phyloP scores from a whole-genome alignment of 805 yeast genomes.

The Wickerhamiella nectarea region DNA sequence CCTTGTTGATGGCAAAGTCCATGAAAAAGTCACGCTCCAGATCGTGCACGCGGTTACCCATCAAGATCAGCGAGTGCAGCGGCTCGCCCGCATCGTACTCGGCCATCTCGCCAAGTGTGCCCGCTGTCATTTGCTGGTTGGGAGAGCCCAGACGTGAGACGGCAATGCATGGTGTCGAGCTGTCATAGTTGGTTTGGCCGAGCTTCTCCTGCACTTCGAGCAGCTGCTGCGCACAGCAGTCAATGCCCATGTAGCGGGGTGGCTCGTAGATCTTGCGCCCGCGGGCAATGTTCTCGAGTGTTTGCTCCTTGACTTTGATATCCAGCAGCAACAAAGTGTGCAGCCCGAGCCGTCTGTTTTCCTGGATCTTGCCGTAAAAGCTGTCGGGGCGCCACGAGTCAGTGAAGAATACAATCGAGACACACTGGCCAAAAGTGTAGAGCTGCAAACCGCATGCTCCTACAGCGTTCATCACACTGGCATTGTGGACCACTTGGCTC shows the following conservation, averaged over 20 bases:
- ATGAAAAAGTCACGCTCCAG: constrained; percentile 74
- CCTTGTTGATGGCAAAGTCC: constrained; percentile 56
- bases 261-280: constrained; percentile 91
- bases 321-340: constrained; percentile 83
- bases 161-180: constrained; percentile 85
- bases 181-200: constrained; percentile 64
- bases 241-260: constrained; percentile 88
- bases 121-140: constrained; percentile 69
- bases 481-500: constrained; percentile 81
- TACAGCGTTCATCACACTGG: constrained; percentile 95
- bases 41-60: constrained; percentile 89
- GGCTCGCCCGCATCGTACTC: constrained; percentile 90
- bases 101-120: constrained; percentile 60
- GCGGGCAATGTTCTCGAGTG: constrained; percentile 83
- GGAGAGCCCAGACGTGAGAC: constrained; percentile 86
- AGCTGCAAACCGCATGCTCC: constrained; percentile 96
- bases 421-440: constrained; percentile 92
- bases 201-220: constrained; percentile 75
- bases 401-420: constrained; percentile 91
- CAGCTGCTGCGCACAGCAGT: constrained; percentile 77
- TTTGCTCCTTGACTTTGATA: constrained; percentile 93
- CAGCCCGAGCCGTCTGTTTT: constrained; percentile 78
- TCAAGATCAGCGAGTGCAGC: constrained; percentile 74
- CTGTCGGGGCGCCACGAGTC: constrained; percentile 95
- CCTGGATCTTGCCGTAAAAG: constrained; percentile 77